phyloP scores from a whole-genome alignment of 495 filamentous ascomycete genomes.

The Aspergillus haitiensis region DNA sequence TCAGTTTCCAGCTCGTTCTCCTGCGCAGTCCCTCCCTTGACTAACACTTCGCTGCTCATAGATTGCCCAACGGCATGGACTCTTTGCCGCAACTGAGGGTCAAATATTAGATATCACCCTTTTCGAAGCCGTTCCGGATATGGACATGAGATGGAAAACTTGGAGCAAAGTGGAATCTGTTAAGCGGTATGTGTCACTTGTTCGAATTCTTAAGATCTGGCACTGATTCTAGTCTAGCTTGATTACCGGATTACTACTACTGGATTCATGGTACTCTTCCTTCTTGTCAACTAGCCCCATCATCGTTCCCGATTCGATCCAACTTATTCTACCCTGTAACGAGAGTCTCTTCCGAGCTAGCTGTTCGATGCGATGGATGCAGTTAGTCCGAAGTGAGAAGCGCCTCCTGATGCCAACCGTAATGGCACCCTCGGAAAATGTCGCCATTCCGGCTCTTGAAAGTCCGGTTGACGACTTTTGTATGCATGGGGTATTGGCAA shows the following conservation, averaged over 20 bases:
- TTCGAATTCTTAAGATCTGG: background rate
- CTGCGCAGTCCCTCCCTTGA: constrained; percentile 11
- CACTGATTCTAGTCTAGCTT: constrained; percentile 29
- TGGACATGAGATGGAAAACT: constrained; percentile 53
- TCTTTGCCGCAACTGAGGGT: constrained; percentile 49
- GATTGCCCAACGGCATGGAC: constrained; percentile 52
- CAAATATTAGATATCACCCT: constrained; percentile 48
- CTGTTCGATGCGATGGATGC: constrained; percentile 48
- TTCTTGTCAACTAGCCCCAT: constrained; percentile 51
- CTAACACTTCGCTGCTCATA: constrained; percentile 15
- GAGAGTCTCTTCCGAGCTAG: constrained; percentile 48
- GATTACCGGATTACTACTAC: constrained; percentile 49
- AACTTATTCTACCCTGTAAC: constrained; percentile 49
- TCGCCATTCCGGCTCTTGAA: constrained; percentile 39
- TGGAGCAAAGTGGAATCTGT: constrained; percentile 54
- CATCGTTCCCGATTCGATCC: constrained; percentile 47
- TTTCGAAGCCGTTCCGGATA: constrained; percentile 47
- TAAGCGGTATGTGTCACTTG: constrained; percentile 39
- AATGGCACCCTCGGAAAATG: constrained; percentile 40
- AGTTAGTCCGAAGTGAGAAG: constrained; percentile 42
- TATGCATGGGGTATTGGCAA: constrained; percentile 42
- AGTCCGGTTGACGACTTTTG: constrained; percentile 39
- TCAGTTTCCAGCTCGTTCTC: constrained; percentile 18
- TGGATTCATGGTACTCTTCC: constrained; percentile 54
- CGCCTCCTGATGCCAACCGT: constrained; percentile 43